These are phyloP conservation scores for Brasilioporus rufonigricans DNA, from an alignment of 768 basidiomycete species.

Conservation along the genomic window DNA sequence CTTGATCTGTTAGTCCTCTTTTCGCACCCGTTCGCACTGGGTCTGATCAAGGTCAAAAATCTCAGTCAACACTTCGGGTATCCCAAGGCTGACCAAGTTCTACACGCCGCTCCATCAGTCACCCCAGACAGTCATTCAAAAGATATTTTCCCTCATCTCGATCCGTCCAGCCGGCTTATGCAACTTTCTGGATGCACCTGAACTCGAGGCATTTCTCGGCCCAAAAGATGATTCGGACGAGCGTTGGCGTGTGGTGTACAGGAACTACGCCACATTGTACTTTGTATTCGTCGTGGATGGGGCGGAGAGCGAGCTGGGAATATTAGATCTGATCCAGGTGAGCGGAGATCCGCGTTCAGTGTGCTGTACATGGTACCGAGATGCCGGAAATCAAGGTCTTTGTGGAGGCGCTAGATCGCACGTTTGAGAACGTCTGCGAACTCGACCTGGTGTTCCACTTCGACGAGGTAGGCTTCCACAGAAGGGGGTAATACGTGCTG, in stretches of 20 bases:
- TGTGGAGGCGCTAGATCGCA: conserved; percentile 92
- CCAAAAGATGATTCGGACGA: conserved; percentile 50
- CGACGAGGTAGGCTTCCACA: conserved; percentile 68
- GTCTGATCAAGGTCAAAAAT: conserved; percentile 20
- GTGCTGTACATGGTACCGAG: neutral
- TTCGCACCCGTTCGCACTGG: conserved; percentile 14
- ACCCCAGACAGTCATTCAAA: conserved; percentile 70
- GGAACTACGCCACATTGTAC: conserved; percentile 94
- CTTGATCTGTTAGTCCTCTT: conserved; percentile 63
- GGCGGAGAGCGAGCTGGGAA: conserved; percentile 94
- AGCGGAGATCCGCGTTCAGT: conserved; percentile 17
- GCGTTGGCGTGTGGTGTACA: conserved; percentile 85
- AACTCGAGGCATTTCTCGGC: conserved; percentile 73
- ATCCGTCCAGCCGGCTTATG: conserved; percentile 81
- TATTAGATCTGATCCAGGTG: conserved; percentile 95
- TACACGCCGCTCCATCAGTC: conserved; percentile 70
- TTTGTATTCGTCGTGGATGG: conserved; percentile 97
- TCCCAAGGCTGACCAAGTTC: conserved; percentile 83
- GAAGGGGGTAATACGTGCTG: neutral
- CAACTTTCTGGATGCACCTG: conserved; percentile 95
- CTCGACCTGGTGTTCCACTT: conserved; percentile 98
- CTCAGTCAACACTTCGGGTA: conserved; percentile 92
- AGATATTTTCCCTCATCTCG: conserved; percentile 88
- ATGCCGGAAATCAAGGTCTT: conserved; percentile 58
- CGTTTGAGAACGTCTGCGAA: conserved; percentile 98